Percentiles rank a stretch among this genome's conserved stretches.
Evolutionary conservation across 164 flowering plant genomes (phyloP).

Genomic region (Cinnamomum micranthum): DNA sequence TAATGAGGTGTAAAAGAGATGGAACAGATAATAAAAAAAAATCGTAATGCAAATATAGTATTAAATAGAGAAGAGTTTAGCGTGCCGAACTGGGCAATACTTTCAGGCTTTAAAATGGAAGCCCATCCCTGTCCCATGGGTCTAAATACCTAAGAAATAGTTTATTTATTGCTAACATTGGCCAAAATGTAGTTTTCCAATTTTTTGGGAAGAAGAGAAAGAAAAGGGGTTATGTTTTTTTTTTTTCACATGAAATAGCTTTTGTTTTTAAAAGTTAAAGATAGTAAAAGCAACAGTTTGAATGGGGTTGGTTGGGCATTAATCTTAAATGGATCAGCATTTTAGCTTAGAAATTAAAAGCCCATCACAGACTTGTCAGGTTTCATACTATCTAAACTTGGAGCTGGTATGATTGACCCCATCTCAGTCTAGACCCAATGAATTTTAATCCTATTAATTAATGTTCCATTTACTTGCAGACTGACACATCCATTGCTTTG

Average conservation of each 20-base stretch:
- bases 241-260: too few relatives aligned
- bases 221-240: neutral
- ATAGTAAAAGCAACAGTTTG: too few relatives aligned
- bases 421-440: neutral
- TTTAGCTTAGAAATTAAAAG: neutral
- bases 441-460: neutral
- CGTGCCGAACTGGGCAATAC: too few relatives aligned
- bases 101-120: too few relatives aligned
- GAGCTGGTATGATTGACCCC: neutral
- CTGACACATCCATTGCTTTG: constrained; percentile 30
- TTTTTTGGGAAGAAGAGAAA: neutral
- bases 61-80: too few relatives aligned
- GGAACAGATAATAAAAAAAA: too few relatives aligned
- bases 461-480: constrained; percentile 17
- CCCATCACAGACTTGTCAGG: neutral
- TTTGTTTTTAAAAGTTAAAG: too few relatives aligned
- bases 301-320: neutral
- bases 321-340: neutral
- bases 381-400: neutral
- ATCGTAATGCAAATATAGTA: too few relatives aligned
- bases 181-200: neutral
- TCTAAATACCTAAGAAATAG: neutral
- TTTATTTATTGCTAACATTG: neutral
- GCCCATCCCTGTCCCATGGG: too few relatives aligned
- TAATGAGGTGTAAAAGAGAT: too few relatives aligned